Percentiles rank a stretch among this genome's conserved stretches.
Conservation (phyloP, 768 basidiomycete species). For the Lactarius tabidus region DNA sequence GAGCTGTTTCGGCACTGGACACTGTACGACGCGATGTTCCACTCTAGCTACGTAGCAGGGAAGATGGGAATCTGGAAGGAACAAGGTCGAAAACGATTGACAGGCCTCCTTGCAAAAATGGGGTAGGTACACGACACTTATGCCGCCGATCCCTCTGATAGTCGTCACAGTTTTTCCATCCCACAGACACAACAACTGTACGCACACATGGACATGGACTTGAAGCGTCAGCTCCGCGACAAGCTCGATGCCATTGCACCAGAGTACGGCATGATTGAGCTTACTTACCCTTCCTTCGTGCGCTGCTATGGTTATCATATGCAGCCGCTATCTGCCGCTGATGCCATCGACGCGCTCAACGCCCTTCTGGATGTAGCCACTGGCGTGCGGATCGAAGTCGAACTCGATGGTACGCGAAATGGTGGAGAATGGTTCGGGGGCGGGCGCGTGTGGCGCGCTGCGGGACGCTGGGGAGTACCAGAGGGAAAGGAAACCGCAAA, state of each 20-base stretch:
- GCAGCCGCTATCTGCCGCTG: constrained; percentile 85
- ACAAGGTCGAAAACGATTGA: constrained; percentile 80
- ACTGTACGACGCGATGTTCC: constrained; percentile 95
- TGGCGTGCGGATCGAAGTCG: constrained; percentile 87
- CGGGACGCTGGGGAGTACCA: constrained; percentile 30
- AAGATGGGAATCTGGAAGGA: constrained; percentile 98
- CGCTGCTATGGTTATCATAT: constrained; percentile 88
- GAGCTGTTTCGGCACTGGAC: constrained; percentile 97
- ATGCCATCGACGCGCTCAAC: constrained; percentile 85
- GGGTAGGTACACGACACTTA: constrained; percentile 51
- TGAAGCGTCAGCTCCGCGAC: constrained; percentile 73
- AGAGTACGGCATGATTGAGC: constrained; percentile 91
- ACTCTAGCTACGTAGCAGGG: constrained; percentile 93
- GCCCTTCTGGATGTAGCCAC: constrained; percentile 88
- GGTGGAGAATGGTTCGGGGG: constrained; percentile 98
- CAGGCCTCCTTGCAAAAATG: constrained; percentile 96
- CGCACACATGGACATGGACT: constrained; percentile 93
- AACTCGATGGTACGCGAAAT: constrained; percentile 79
- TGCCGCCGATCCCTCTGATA: constrained; percentile 4
- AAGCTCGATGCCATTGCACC: constrained; percentile 89
- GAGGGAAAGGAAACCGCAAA: constrained; percentile 25
- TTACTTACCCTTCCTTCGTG: constrained; percentile 90
- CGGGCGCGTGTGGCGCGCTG: constrained; percentile 61
- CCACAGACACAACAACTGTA: constrained; percentile 92
- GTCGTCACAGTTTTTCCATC: constrained; percentile 72